A percentile compares a stretch with the other conserved stretches of the same genome.
These are phyloP conservation scores for Suhomyces canberraensis DNA, from an alignment of 805 yeast genomes.

Conservation along the genomic window DNA sequence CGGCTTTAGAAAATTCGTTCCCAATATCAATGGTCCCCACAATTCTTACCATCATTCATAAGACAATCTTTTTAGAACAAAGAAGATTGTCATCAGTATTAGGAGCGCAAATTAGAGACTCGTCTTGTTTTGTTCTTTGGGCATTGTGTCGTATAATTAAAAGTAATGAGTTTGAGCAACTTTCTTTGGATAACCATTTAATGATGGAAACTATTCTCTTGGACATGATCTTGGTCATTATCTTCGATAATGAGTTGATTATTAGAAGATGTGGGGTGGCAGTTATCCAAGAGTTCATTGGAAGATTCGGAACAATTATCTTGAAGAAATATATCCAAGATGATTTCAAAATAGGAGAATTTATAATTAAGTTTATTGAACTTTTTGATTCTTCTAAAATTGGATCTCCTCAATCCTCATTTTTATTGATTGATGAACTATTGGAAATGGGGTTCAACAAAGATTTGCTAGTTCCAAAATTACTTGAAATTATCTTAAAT, in stretches of 20 bases:
- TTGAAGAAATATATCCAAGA: conserved; percentile 19
- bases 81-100: conserved; percentile 45
- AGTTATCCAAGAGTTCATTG: conserved; percentile 80
- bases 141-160: conserved; percentile 49
- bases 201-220: conserved; percentile 21
- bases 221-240: conserved; percentile 48
- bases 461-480: conserved; percentile 24
- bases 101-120: conserved; percentile 76
- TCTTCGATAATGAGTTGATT: conserved; percentile 72
- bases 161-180: conserved; percentile 5
- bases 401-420: conserved; percentile 18
- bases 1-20: conserved; percentile 25
- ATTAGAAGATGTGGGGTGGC: conserved; percentile 83
- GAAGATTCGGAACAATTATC: conserved; percentile 57
- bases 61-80: conserved; percentile 56
- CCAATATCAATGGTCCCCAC: conserved; percentile 21
- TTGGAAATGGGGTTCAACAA: conserved; percentile 23
- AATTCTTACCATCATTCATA: conserved; percentile 38
- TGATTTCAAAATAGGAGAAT: conserved; percentile 21
- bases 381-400: conserved; percentile 45
- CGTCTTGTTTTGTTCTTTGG: conserved; percentile 87
- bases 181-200: background rate
- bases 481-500: conserved; percentile 29
- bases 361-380: conserved; percentile 54
- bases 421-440: conserved; percentile 14